Evolutionary conservation across 208 protist genomes (phyloP), one percentile per base, ranked within the genome.

Genomic region (Histomonas meleagridis): DNA sequence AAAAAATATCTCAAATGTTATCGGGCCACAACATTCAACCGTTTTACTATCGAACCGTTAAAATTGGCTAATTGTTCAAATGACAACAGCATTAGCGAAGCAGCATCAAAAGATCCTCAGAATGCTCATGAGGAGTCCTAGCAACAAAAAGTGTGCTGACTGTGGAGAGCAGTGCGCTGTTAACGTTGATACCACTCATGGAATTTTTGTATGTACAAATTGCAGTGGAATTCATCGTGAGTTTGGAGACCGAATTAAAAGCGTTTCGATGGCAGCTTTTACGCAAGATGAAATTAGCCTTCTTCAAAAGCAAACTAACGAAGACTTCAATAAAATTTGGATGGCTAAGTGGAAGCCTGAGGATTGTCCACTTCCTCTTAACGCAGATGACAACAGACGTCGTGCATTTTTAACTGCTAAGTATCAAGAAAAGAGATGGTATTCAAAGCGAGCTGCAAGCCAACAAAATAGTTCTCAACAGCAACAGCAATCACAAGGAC

Each of bases 241-340:
- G 28, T 55, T 86, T 14, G 46, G 46, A 32, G 18, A 51, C 46
- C 40, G 46, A 51, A 86, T 86, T 38, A 86, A 86, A 86, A 32
- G 16, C 0, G 76, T 86, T 49, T 55, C 40, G 5, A 55, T 86
- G 40, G 76, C 76, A 51, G 55, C 76, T 32, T 86, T 86, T 16
- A 55, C 76, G 16, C 76, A 43, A 32, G 76, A 86, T 32, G 76
- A 86, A 86, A 86, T 86, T 55, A 12, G 55, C 26, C 23, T 51
- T 28, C 46, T 86, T 55, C 40, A 86, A 48, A 14, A 12, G 3
- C 43, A 43, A 86, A 86, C 23, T 38, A 86, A 86, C 38, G 76
- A 86, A 9, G 76, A 86, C 32, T 86, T 86, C 76, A 86, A 86
- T n/a, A 86, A n/a, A 49, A n/a, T 86, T 55, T 86, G 76, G 76